These are phyloP conservation scores for Anisogramma anomala DNA, from an alignment of 2,329 filamentous ascomycete genomes.

Conservation along the genomic window DNA sequence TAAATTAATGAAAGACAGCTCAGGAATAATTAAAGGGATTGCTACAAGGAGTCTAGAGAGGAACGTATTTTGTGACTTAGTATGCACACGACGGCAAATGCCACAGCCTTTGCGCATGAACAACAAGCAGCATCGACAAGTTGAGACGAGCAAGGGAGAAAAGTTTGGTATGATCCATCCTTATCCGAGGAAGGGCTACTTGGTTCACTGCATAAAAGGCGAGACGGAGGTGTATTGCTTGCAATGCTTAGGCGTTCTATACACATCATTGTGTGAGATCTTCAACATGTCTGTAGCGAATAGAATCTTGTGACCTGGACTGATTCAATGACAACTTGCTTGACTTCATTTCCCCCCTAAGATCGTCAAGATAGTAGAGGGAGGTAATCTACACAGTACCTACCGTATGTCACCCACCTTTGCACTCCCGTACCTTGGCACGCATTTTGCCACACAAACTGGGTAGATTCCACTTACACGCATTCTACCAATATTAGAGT, in stretches of 20 bases:
- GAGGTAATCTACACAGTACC: no score
- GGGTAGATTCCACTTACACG: no score
- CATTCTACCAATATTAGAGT: no score
- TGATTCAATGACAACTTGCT: neutral
- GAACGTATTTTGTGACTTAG: neutral
- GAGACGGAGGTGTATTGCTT: slow-evolving; percentile 3
- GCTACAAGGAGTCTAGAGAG: neutral
- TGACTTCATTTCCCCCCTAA: neutral
- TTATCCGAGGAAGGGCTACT: neutral
- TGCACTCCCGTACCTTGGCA: no score
- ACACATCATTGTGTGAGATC: slow-evolving; percentile 10
- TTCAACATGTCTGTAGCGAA: slow-evolving; percentile 6
- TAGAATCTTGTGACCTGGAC: slow-evolving; percentile 4
- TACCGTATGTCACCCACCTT: no score
- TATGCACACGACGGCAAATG: neutral
- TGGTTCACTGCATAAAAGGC: neutral
- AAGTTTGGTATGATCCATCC: neutral
- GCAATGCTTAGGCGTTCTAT: slow-evolving; percentile 7
- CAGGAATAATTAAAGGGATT: neutral
- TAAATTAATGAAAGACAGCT: slow-evolving; percentile 33
- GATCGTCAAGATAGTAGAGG: neutral
- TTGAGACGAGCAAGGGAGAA: neutral
- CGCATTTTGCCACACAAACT: no score
- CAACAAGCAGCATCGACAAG: neutral
- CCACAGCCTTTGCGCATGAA: neutral